phyloP scores from a whole-genome alignment of 805 yeast species.

The Wickerhamiella brachini region DNA sequence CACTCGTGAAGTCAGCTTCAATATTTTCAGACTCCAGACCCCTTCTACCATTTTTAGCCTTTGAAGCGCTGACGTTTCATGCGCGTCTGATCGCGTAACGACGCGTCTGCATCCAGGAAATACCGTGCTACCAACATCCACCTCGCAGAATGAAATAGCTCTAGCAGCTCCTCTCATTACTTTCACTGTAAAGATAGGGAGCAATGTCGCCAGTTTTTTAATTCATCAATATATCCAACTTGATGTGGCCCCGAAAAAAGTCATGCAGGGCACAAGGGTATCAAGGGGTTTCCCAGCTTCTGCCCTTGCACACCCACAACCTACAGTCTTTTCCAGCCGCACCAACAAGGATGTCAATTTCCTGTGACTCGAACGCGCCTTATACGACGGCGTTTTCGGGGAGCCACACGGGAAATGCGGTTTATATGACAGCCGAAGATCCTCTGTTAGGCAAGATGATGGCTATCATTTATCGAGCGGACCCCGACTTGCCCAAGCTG shows the following conservation, averaged over 20 bases:
- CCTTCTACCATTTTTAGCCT: too few species aligned
- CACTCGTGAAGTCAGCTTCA: too few species aligned
- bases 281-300: background rate
- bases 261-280: background rate
- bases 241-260: too few species aligned
- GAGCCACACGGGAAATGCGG: slow-evolving; percentile 21
- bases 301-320: background rate
- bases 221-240: too few species aligned
- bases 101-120: background rate
- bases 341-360: slow-evolving; percentile 1
- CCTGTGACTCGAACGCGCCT: slow-evolving; percentile 23
- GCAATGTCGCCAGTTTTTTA: too few species aligned
- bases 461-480: slow-evolving; percentile 23
- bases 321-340: background rate
- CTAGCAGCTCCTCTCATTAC: too few species aligned
- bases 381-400: slow-evolving; percentile 19
- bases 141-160: too few species aligned
- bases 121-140: too few species aligned
- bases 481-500: slow-evolving; percentile 14
- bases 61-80: too few species aligned
- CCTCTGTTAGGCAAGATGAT: slow-evolving; percentile 22
- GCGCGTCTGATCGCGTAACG: background rate
- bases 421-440: slow-evolving; percentile 26
- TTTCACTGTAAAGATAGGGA: too few species aligned
- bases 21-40: too few species aligned